Evolutionary conservation across 2,329 filamentous ascomycete species (phyloP).

Genomic region (Cadophora sp.): DNA sequence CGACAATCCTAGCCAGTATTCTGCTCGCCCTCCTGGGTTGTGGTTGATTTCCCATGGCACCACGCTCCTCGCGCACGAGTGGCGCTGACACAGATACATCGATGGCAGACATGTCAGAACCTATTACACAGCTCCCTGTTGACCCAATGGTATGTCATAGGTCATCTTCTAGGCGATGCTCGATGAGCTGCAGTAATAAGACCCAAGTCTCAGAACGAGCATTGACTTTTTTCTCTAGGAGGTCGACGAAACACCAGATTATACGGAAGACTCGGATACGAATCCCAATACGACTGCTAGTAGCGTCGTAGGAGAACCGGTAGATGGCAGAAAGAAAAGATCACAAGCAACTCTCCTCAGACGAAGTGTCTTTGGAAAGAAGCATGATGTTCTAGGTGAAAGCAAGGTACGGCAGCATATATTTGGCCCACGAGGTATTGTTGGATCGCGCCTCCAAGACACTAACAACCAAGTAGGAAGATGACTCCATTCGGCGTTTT

Average conservation of each 20-base stretch:
- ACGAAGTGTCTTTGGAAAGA: slow-evolving; percentile 92
- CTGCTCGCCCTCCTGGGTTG: slow-evolving; percentile 35
- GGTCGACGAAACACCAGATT: slow-evolving; percentile 70
- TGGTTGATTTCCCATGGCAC: slow-evolving; percentile 54
- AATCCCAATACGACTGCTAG: slow-evolving; percentile 77
- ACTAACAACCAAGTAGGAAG: slow-evolving; percentile 64
- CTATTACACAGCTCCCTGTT: slow-evolving; percentile 42
- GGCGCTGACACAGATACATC: slow-evolving; percentile 59
- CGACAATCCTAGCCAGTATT: not conserved
- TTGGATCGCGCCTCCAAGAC: not conserved
- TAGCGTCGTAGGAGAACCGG: slow-evolving; percentile 80
- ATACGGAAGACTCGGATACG: slow-evolving; percentile 71
- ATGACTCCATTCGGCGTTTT: slow-evolving; percentile 93
- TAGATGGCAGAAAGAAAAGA: slow-evolving; percentile 84
- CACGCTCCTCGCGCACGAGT: slow-evolving; percentile 59
- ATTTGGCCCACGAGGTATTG: not conserved
- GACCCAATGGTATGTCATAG: slow-evolving; percentile 44
- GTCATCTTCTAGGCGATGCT: not conserved
- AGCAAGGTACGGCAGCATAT: slow-evolving; percentile 73
- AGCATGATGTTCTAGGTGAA: slow-evolving; percentile 89
- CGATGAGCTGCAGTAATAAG: not conserved
- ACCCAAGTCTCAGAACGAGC: not conserved
- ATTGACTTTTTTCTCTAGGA: slow-evolving; percentile 48
- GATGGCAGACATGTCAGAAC: slow-evolving; percentile 63
- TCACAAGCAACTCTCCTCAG: slow-evolving; percentile 89